Conservation (phyloP, 345 rosid genomes). For the Dipteronia sinensis region DNA sequence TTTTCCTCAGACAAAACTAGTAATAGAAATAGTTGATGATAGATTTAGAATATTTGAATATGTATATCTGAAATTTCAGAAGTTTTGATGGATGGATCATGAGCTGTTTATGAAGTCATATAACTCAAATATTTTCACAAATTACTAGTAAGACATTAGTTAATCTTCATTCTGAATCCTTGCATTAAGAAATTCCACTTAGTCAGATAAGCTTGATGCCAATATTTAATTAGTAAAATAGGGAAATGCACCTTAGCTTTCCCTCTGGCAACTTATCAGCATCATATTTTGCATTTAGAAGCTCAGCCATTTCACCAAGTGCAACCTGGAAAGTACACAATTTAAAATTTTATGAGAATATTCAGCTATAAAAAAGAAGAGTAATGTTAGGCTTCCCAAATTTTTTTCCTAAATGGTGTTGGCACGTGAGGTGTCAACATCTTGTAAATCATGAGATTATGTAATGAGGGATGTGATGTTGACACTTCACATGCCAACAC, state of each 20-base stretch:
- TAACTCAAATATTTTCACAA: not conserved
- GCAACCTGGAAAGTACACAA: conserved; percentile 60
- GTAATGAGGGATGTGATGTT: too few relatives aligned
- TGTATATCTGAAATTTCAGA: not conserved
- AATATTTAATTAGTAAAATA: not conserved
- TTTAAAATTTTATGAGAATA: conserved; percentile 11
- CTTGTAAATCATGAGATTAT: too few relatives aligned
- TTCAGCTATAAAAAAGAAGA: too few relatives aligned
- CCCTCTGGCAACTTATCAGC: conserved; percentile 76
- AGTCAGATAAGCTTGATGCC: not conserved
- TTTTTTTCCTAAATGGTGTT: too few relatives aligned
- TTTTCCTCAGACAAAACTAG: not conserved
- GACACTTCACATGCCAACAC: too few relatives aligned
- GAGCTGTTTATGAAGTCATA: not conserved
- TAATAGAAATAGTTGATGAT: not conserved
- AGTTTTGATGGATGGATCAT: not conserved
- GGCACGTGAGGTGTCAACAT: too few relatives aligned
- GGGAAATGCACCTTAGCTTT: conserved; percentile 67
- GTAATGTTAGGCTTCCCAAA: too few relatives aligned
- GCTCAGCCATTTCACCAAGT: conserved; percentile 86
- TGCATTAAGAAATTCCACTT: not conserved
- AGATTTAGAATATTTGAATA: not conserved
- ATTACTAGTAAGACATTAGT: not conserved
- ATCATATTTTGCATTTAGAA: conserved; percentile 51
- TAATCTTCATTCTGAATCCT: not conserved